Evolutionary conservation across 2,329 filamentous ascomycete species (phyloP).

Genomic region (Trichoderma cornu-damae): DNA sequence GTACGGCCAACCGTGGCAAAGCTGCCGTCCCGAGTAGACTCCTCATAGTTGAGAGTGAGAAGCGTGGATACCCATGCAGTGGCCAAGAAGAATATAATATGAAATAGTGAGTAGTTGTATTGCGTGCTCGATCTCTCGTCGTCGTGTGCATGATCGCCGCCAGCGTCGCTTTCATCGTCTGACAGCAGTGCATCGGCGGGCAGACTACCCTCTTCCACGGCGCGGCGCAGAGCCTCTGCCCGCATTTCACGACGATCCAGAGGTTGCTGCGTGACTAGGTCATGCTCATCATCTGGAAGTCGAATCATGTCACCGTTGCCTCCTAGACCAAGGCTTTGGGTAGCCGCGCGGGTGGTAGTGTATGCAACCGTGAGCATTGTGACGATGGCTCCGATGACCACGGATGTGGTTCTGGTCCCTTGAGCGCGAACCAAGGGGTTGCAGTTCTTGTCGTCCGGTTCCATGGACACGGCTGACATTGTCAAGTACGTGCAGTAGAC

Average conservation of each 20-base stretch:
- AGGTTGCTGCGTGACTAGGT: slow-evolving; percentile 81
- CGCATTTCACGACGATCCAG: slow-evolving; percentile 81
- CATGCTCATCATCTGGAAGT: slow-evolving; percentile 73
- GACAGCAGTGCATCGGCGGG: slow-evolving; percentile 85
- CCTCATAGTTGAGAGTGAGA: slow-evolving; percentile 68
- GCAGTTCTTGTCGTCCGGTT: slow-evolving; percentile 88
- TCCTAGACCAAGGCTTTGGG: slow-evolving; percentile 75
- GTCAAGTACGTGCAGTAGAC: slow-evolving; percentile 98
- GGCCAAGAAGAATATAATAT: slow-evolving; percentile 94
- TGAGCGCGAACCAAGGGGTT: slow-evolving; percentile 85
- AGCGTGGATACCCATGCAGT: slow-evolving; percentile 95
- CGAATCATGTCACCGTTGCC: slow-evolving; percentile 48
- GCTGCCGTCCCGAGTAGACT: slow-evolving; percentile 57
- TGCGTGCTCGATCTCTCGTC: slow-evolving; percentile 87
- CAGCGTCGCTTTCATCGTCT: slow-evolving; percentile 61
- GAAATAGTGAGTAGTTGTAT: slow-evolving; percentile 95
- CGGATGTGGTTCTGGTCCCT: slow-evolving; percentile 81
- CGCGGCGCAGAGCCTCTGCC: slow-evolving; percentile 80
- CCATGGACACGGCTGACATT: slow-evolving; percentile 97
- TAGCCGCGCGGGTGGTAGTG: slow-evolving; percentile 93
- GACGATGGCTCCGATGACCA: slow-evolving; percentile 88
- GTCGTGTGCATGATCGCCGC: slow-evolving; percentile 63
- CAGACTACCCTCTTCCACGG: slow-evolving; percentile 86
- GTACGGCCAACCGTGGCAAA: slow-evolving; percentile 92
- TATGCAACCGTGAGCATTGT: slow-evolving; percentile 97